Conservation (phyloP, 73 alveolate species). For the Tetrahymena thermophila region DNA sequence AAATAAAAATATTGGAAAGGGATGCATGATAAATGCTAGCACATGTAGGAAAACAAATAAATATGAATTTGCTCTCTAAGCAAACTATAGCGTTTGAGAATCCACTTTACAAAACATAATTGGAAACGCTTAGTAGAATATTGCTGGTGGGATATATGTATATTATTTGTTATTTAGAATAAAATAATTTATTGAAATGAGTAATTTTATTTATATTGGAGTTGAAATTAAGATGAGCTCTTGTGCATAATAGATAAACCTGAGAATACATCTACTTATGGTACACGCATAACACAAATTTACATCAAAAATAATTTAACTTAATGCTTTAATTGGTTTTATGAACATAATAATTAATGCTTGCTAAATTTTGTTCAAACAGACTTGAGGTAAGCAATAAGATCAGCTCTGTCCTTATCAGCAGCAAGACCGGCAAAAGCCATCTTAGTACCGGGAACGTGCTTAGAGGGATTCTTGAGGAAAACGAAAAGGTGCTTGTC, state of each 20-base stretch:
- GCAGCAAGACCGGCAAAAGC: slow-evolving; percentile 76
- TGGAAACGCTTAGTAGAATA: background rate
- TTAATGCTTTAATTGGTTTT: background rate
- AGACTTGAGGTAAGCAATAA: slow-evolving; percentile 57
- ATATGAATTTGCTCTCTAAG: background rate
- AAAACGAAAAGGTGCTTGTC: slow-evolving; percentile 60
- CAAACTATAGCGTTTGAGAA: background rate
- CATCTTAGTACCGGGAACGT: slow-evolving; percentile 76
- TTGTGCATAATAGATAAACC: background rate
- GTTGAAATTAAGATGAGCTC: background rate
- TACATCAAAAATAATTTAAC: background rate
- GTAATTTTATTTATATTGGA: background rate
- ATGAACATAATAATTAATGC: background rate
- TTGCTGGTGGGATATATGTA: background rate
- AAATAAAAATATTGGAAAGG: background rate
- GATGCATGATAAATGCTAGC: too few species aligned
- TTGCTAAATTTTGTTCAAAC: background rate
- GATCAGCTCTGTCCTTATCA: slow-evolving; percentile 71
- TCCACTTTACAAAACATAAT: background rate
- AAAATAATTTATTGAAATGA: background rate
- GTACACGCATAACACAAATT: background rate
- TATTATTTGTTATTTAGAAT: too few species aligned
- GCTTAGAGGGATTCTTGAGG: slow-evolving; percentile 66
- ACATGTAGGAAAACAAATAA: too few species aligned
- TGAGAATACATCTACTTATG: background rate